phyloP scores from a whole-genome alignment of 768 basidiomycete species.

The Lactifluus hygrophoroides region DNA sequence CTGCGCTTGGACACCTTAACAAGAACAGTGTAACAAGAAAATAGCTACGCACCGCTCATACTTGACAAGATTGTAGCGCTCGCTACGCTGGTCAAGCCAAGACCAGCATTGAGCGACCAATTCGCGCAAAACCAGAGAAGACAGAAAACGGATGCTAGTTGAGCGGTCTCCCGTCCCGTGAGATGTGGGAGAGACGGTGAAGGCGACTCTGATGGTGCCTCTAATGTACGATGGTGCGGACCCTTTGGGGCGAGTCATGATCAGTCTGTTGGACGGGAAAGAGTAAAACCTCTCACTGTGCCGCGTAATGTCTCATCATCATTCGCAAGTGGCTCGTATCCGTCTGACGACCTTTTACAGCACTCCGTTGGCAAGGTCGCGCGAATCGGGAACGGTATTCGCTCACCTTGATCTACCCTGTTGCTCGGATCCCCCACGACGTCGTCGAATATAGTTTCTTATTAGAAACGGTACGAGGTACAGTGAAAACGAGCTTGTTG shows the following conservation, averaged over 20 bases:
- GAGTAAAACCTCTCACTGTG: slow-evolving; percentile 6
- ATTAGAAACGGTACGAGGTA: slow-evolving; percentile 64
- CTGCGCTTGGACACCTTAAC: slow-evolving; percentile 31
- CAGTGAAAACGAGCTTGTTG: slow-evolving; percentile 79
- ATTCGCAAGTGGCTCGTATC: slow-evolving; percentile 26
- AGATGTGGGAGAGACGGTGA: slow-evolving; percentile 33
- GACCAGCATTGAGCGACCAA: slow-evolving; percentile 77
- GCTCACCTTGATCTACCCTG: background rate
- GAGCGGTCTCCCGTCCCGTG: slow-evolving; percentile 60
- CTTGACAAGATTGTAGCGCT: slow-evolving; percentile 85
- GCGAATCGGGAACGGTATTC: background rate
- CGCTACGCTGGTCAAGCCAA: slow-evolving; percentile 88
- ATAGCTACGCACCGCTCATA: slow-evolving; percentile 63
- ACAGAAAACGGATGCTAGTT: slow-evolving; percentile 73
- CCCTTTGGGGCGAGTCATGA: background rate
- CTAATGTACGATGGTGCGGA: background rate
- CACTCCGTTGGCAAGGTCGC: slow-evolving; percentile 1
- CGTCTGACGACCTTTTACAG: slow-evolving; percentile 16
- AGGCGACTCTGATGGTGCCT: slow-evolving; percentile 3
- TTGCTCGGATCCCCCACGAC: background rate
- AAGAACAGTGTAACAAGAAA: background rate
- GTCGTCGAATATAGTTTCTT: slow-evolving; percentile 26
- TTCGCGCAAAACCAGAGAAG: slow-evolving; percentile 93
- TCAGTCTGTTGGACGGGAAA: background rate
- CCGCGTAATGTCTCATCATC: slow-evolving; percentile 16